Conservation (phyloP, 192 early-diverging fungal species). For the Backusella sp. region DNA sequence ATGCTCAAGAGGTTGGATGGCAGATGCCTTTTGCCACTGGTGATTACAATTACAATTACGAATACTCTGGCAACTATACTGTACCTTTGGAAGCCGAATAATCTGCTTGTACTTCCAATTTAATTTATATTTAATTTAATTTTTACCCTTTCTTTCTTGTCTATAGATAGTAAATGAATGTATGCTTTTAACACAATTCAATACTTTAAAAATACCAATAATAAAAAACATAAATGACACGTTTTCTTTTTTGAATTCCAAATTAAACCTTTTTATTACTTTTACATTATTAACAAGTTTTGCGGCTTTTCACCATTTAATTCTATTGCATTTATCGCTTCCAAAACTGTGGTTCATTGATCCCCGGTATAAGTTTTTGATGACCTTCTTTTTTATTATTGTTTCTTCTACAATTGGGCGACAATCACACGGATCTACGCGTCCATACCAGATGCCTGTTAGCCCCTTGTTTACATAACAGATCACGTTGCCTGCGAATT, state of each 20-base stretch:
- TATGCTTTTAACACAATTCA: background rate
- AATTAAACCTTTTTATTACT: conserved; percentile 5
- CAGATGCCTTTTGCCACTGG: conserved; percentile 22
- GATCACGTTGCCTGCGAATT: conserved; percentile 61
- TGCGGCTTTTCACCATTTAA: conserved; percentile 18
- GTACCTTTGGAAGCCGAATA: conserved; percentile 33
- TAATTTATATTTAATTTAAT: background rate
- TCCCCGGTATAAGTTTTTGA: conserved; percentile 54
- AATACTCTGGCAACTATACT: background rate
- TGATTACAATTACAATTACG: conserved; percentile 22
- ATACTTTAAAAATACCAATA: background rate
- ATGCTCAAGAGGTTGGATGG: conserved; percentile 24
- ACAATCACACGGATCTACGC: conserved; percentile 52
- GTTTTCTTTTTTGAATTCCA: background rate
- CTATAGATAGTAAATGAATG: background rate
- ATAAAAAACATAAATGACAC: background rate
- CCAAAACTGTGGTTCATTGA: conserved; percentile 53
- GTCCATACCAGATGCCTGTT: conserved; percentile 59
- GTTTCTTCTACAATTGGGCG: conserved; percentile 52
- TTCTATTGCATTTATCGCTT: conserved; percentile 14
- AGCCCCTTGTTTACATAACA: conserved; percentile 44
- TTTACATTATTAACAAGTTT: background rate
- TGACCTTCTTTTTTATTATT: conserved; percentile 45
- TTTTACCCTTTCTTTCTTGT: background rate
- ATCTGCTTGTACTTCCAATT: background rate